Conservation (phyloP, 768 basidiomycete species). For the Saitozyma sp. region DNA sequence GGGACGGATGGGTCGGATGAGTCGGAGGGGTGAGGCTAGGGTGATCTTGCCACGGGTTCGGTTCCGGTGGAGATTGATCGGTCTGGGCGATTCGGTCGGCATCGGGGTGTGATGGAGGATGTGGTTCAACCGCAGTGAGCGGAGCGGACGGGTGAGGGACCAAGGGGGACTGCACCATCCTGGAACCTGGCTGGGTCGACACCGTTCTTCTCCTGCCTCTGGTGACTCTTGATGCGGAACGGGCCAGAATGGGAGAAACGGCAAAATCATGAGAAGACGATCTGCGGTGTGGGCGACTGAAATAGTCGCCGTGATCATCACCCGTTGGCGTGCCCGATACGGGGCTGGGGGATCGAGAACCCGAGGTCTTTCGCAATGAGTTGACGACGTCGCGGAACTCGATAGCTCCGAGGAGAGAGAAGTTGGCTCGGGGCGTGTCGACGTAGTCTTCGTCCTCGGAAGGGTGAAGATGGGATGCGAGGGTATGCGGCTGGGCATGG, state of each 20-base stretch:
- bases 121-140: not conserved
- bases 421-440: constrained; percentile 45
- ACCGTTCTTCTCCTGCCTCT: too few relatives aligned
- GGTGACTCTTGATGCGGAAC: too few relatives aligned
- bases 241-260: not conserved
- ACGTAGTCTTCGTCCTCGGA: constrained; percentile 11
- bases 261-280: constrained; percentile 2
- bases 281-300: constrained; percentile 26
- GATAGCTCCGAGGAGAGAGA: constrained; percentile 86
- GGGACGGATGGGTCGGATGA: not conserved
- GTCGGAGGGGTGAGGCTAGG: constrained; percentile 15
- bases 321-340: too few relatives aligned
- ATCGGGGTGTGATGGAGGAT: not conserved
- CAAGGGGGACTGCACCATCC: not conserved
- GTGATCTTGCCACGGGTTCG: constrained; percentile 41
- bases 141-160: not conserved
- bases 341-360: constrained; percentile 12
- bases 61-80: constrained; percentile 9
- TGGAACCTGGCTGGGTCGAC: not conserved
- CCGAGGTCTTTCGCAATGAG: constrained; percentile 69
- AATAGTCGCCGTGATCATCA: constrained; percentile 33
- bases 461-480: not conserved
- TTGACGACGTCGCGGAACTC: constrained; percentile 92
- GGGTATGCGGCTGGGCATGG: not conserved
- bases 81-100: not conserved